Evolutionary conservation across 148 eudicot genomes (phyloP), one percentile per base, ranked within the genome.

Genomic region (Cornus suecica): DNA sequence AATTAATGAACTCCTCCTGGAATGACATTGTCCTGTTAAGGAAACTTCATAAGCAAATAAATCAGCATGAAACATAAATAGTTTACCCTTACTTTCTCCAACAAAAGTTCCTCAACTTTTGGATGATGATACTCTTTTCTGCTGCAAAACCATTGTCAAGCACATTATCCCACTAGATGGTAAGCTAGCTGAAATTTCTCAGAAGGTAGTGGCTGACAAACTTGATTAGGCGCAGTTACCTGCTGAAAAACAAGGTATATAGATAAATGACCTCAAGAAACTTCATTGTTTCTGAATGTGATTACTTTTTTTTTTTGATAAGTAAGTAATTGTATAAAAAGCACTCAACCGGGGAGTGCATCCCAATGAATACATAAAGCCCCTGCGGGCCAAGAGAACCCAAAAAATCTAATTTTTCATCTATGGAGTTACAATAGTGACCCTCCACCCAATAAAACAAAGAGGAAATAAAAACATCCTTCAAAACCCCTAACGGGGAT

Each of bases 1-100:
- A 15, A 29, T 66, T 66, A 18, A 30, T n/a, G 32, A 66, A 22
- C 70, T 67, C 51, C 45, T 67, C 70, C 70, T 67, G 51, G 48
- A n/a, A 30, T 16, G 42, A 34, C 69, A 30, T 66, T 18, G 31
- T 34, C 26, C 27, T 18, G 32, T 26, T 2, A 64, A 16, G 27
- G n/a, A 25, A 26, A 26, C 3, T 10, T 64, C 3, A 28, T 29
- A 66, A 66, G 16, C 42, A 66, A 26, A 64, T 3, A 25, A 15
- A 26, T 8, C 14, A 9, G 16, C 20, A 66, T 65, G 34, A 65
- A 26, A 29, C 30, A 66, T 30, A 30, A 29, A 66, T 30, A 66
- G 29, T 14, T 20, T 16, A 2, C 69, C 11, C 69, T 6, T 31
- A 31, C 16, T 31, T 23, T 18, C 41, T 18, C 31, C 52, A 45